Conservation (phyloP, 495 filamentous ascomycete genomes). For the Pyronema domesticum region DNA sequence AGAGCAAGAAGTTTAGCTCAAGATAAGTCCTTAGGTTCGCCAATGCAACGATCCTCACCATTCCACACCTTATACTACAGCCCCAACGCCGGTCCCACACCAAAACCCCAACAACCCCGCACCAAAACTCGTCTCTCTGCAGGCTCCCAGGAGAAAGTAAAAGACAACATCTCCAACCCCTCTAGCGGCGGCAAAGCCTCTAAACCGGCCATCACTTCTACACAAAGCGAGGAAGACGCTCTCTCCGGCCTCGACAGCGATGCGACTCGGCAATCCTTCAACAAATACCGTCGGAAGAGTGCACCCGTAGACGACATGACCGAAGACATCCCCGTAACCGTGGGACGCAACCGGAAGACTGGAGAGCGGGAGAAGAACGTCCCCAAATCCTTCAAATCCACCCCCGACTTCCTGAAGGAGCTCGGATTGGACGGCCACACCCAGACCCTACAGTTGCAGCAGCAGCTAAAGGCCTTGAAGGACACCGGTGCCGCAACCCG, state of each 20-base stretch:
- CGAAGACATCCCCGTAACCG: conserved; percentile 15
- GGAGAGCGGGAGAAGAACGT: conserved; percentile 1
- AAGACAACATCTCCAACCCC: conserved; percentile 20
- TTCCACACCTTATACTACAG: neutral
- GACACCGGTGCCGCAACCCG: conserved; percentile 8
- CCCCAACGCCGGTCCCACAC: neutral
- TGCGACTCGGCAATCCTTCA: neutral
- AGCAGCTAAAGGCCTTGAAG: conserved; percentile 14
- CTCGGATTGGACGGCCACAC: conserved; percentile 22
- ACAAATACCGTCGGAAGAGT: neutral
- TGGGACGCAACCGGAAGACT: conserved; percentile 9
- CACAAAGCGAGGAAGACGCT: conserved; percentile 4
- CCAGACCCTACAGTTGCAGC: conserved; percentile 15
- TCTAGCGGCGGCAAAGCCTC: conserved; percentile 13
- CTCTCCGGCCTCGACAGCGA: neutral
- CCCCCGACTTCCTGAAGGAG: conserved; percentile 21
- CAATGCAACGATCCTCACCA: neutral
- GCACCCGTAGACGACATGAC: conserved; percentile 13
- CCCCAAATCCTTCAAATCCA: conserved; percentile 22
- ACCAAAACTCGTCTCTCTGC: neutral
- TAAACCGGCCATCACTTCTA: neutral
- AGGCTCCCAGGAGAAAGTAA: conserved; percentile 7
- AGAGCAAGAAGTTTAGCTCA: neutral
- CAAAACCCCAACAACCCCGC: neutral
- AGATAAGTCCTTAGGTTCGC: conserved; percentile 4